A percentile compares a stretch with the other conserved stretches of the same genome.
phyloP scores from a whole-genome alignment of 306 rosid species.

The Cyclanthera cordifolia region DNA sequence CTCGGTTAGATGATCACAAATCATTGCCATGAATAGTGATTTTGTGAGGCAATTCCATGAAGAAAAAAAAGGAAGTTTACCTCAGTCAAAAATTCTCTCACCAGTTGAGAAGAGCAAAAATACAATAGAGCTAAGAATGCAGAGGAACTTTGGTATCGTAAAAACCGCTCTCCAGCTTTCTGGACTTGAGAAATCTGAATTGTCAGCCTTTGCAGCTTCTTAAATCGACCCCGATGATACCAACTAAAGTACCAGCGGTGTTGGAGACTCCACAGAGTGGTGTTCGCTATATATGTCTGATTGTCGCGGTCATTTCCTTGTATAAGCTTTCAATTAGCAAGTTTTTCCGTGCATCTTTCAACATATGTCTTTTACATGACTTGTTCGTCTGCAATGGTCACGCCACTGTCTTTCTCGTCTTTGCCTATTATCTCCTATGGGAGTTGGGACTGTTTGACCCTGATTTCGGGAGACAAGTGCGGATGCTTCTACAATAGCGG shows the following conservation, averaged over 20 bases:
- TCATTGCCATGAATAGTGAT: background rate
- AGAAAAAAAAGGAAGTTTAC: conserved; percentile 18
- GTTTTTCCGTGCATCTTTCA: no score
- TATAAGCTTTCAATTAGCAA: no score
- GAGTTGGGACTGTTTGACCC: no score
- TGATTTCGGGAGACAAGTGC: no score
- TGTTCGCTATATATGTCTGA: no score
- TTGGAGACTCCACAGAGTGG: conserved; percentile 38
- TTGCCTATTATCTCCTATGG: no score
- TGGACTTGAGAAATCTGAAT: conserved; percentile 70
- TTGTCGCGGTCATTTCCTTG: no score
- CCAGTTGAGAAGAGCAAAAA: conserved; percentile 77
- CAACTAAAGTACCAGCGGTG: conserved; percentile 91
- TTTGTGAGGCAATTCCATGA: conserved; percentile 7
- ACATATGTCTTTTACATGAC: no score
- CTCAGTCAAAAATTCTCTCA: conserved; percentile 89
- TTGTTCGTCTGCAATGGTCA: no score
- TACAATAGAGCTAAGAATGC: conserved; percentile 63
- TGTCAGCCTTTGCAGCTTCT: conserved; percentile 66
- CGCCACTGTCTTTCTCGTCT: no score
- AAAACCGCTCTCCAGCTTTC: conserved; percentile 88
- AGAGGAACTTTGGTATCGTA: conserved; percentile 66
- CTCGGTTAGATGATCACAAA: background rate
- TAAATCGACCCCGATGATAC: conserved; percentile 78
- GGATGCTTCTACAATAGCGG: no score